Base-by-base conservation (phyloP, 805 yeast genomes). In the Cyberlindnera saturnus region DNA sequence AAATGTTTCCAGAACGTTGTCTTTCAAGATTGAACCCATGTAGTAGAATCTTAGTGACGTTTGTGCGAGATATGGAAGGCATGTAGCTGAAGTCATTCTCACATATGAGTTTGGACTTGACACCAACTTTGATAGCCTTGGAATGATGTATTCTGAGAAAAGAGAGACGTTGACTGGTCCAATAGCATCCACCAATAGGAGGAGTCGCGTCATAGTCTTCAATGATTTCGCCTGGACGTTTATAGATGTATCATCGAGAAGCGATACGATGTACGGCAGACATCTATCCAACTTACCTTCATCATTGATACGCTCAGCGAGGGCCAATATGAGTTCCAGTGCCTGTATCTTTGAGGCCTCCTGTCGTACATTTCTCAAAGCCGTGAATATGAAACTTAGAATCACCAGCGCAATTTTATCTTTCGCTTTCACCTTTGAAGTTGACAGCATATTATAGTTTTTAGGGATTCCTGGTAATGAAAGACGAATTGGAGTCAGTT, bases 221-320 rank as follows among this genome's bases (percentile, higher is more conserved):
- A 93, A 53, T 0, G 95, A 86, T 3, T 78, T 66, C 1, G 80
- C 73, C 41, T 82, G 85, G 4, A 88, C 93, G 37, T 71, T 75
- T 1, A 78, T 71, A 16, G 81, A 72, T 1, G 72, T 65, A 47
- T 87, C 96, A 40, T 85, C 88, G 13, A 90, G 60, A 41, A 88
- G 67, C n/a, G 78, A 66, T 18, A 86, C 74, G 19, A 93, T 60
- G 57, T 83, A 87, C 0, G 99, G 98, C 19, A 93, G 61, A 29
- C 88, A 79, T 36, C 97, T 65, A 60, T 93, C 97, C 33, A 93
- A 66, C 58, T 89, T 91, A 14, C 81, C 81, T 44, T 86, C 95
- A 58, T 93, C 98, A 19, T 77, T 75, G 2, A 88, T 68, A 44
- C 78, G 75, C 55, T 86, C 96, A 2, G 91, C 77, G 16, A 91